Evolutionary conservation across 139 green algal species (phyloP).

Genomic region (Coccomyxa sp.): DNA sequence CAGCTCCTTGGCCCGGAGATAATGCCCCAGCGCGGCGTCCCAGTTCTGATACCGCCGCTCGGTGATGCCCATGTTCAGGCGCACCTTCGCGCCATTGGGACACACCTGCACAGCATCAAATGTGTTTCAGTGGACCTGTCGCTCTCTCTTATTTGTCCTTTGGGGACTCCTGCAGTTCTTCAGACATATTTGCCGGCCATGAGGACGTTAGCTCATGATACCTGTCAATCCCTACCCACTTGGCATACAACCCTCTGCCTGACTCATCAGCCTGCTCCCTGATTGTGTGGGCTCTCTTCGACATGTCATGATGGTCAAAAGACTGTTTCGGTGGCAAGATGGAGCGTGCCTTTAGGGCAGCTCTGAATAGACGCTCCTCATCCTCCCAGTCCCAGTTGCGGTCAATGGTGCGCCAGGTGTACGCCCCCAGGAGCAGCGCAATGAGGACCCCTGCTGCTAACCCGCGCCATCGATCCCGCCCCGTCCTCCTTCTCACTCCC

Average conservation of each 20-base stretch:
- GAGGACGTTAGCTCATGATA: too few species aligned
- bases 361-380: constrained; percentile 65
- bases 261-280: too few species aligned
- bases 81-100: constrained; percentile 64
- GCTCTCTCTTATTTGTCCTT: too few species aligned
- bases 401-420: constrained; percentile 29
- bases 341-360: constrained; percentile 43
- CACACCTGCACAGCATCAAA: constrained; percentile 68
- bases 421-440: constrained; percentile 22
- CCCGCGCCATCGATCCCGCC: neutral
- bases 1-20: constrained; percentile 23
- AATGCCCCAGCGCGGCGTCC: constrained; percentile 47
- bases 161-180: too few species aligned
- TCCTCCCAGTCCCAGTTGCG: constrained; percentile 69
- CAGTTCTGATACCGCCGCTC: constrained; percentile 39
- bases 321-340: too few species aligned
- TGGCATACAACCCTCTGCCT: too few species aligned
- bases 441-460: constrained; percentile 2
- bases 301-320: too few species aligned
- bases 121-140: too few species aligned
- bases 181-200: too few species aligned
- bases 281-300: too few species aligned
- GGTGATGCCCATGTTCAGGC: constrained; percentile 75
- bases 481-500: neutral
- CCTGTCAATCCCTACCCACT: too few species aligned